These are phyloP conservation scores for Kwoniella botswanensis DNA, from an alignment of 768 basidiomycete genomes.

Conservation along the genomic window DNA sequence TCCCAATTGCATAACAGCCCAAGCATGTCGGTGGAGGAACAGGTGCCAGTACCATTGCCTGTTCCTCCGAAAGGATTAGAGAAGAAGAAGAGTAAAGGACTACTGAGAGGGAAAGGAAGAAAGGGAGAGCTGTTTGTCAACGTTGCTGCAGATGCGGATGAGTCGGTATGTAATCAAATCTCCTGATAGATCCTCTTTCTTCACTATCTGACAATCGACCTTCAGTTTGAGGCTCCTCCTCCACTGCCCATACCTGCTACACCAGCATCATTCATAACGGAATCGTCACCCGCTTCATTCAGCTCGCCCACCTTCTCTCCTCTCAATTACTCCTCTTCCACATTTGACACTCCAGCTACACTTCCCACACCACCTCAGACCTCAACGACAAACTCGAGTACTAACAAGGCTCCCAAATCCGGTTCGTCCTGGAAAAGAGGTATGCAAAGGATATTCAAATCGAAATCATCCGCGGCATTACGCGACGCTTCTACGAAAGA, in stretches of 20 bases:
- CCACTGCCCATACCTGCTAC: constrained; percentile 38
- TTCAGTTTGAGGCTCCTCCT: constrained; percentile 35
- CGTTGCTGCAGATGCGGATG: constrained; percentile 30
- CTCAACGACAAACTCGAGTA: not conserved
- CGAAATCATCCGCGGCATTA: constrained; percentile 47
- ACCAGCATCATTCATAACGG: constrained; percentile 39
- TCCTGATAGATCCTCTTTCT: not conserved
- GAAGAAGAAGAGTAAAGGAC: constrained; percentile 41
- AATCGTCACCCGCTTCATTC: constrained; percentile 28
- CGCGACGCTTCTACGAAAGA: constrained; percentile 32
- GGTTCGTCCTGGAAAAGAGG: constrained; percentile 46
- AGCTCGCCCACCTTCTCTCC: constrained; percentile 27
- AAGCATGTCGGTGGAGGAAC: constrained; percentile 5
- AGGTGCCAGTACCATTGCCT: constrained; percentile 8
- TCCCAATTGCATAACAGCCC: not conserved
- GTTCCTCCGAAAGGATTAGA: constrained; percentile 23
- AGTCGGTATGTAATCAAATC: constrained; percentile 29
- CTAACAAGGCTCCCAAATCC: constrained; percentile 22
- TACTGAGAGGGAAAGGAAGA: constrained; percentile 42
- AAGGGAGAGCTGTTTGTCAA: constrained; percentile 42
- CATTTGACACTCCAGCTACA: constrained; percentile 10
- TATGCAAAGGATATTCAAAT: constrained; percentile 47
- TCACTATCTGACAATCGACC: not conserved
- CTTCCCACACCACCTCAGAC: not conserved
- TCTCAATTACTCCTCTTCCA: constrained; percentile 27